A percentile compares a stretch with the other conserved stretches of the same genome.
Evolutionary conservation across 2,329 filamentous ascomycete genomes (phyloP).

Genomic region (Botryosphaeria dothidea): DNA sequence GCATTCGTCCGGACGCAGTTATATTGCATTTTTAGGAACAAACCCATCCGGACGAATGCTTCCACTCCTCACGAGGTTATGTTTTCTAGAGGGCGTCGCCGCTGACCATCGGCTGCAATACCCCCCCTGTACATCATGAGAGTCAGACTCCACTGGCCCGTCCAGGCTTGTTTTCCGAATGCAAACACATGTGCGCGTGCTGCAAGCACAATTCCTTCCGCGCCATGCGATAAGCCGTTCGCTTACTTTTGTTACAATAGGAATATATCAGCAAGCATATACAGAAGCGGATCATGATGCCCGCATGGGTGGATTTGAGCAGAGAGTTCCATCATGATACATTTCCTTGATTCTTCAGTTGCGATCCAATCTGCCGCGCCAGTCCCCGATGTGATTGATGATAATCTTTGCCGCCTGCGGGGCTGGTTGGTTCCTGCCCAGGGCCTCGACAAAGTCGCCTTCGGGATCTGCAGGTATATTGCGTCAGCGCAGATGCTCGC

Average conservation of each 20-base stretch:
- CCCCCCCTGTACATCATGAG: too few species aligned
- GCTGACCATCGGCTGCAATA: too few species aligned
- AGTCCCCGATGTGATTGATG: constrained; percentile 79
- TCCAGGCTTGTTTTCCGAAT: too few species aligned
- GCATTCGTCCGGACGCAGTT: too few species aligned
- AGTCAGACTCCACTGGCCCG: too few species aligned
- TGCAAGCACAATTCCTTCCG: background rate
- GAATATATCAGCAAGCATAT: constrained; percentile 3
- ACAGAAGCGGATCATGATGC: background rate
- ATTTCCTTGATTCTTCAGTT: constrained; percentile 17
- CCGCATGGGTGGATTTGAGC: background rate
- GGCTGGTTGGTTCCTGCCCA: constrained; percentile 91
- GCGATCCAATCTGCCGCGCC: constrained; percentile 61
- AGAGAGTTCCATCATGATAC: background rate
- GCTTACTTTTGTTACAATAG: constrained; percentile 3
- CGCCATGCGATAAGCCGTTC: background rate
- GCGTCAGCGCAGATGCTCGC: constrained; percentile 25
- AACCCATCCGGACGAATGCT: too few species aligned
- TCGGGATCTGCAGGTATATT: constrained; percentile 72
- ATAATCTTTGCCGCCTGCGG: constrained; percentile 84
- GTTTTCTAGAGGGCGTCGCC: too few species aligned
- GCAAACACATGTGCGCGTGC: background rate
- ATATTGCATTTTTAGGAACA: too few species aligned
- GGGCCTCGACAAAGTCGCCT: constrained; percentile 95
- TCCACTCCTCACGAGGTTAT: too few species aligned